Evolutionary conservation across 306 rosid genomes (phyloP).

Genomic region (Dryas drummondii): DNA sequence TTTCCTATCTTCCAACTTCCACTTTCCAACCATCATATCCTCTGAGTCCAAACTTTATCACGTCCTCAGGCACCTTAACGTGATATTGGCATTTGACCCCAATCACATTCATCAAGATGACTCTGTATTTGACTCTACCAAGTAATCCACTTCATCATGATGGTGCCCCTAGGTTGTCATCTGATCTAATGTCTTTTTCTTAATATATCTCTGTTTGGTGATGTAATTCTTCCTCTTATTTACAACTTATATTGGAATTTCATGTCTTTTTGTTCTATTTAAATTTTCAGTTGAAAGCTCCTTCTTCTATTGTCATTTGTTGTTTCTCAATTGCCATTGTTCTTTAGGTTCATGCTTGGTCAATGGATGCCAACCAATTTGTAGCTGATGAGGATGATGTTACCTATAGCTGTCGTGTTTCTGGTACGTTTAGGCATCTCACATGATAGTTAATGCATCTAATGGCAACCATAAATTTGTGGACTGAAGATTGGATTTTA

Average conservation of each 20-base stretch:
- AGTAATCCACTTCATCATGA: too few relatives aligned
- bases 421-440: constrained; percentile 58
- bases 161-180: neutral
- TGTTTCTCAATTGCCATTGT: constrained; percentile 12
- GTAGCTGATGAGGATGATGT: constrained; percentile 88
- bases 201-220: neutral
- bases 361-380: constrained; percentile 75
- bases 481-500: neutral
- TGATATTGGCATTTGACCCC: too few relatives aligned
- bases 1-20: too few relatives aligned
- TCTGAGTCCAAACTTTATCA: too few relatives aligned
- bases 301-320: constrained; percentile 4
- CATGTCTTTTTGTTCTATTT: neutral
- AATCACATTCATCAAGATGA: neutral
- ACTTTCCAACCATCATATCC: too few relatives aligned
- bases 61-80: too few relatives aligned
- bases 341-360: constrained; percentile 73
- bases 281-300: neutral
- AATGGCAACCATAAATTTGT: neutral
- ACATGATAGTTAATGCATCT: neutral
- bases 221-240: neutral
- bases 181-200: neutral
- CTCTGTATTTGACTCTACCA: neutral
- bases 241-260: neutral
- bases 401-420: constrained; percentile 80